Percentiles rank a stretch among this genome's conserved stretches.
Evolutionary conservation across 345 rosid genomes (phyloP).

Genomic region (Corymbia maculata): DNA sequence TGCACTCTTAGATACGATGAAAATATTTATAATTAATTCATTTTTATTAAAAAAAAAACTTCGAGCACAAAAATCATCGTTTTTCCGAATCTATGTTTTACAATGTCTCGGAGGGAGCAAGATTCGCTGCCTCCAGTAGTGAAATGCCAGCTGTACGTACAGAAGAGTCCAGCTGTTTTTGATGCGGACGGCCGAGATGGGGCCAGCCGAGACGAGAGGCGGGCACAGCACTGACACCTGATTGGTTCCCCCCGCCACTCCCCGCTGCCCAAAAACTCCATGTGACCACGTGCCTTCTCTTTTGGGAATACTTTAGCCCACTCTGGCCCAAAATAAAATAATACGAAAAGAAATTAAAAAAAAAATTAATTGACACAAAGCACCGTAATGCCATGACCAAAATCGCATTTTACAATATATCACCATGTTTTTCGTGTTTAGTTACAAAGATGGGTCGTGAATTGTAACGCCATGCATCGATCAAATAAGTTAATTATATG

Average conservation of each 20-base stretch:
- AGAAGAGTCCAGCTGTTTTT: not conserved
- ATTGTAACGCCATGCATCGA: not conserved
- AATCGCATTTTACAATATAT: not conserved
- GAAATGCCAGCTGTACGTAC: not conserved
- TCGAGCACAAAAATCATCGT: not conserved
- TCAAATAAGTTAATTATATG: not conserved
- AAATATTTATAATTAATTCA: not conserved
- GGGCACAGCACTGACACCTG: not conserved
- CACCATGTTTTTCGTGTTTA: not conserved
- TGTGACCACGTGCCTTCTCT: not conserved
- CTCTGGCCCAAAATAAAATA: not conserved
- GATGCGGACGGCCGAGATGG: not conserved
- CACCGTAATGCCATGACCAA: not conserved
- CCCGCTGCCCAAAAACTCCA: not conserved
- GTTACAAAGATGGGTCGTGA: not conserved
- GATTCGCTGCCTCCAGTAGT: not conserved
- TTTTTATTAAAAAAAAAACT: not conserved
- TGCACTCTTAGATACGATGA: not conserved
- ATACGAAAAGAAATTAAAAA: not conserved
- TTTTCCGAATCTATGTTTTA: not conserved
- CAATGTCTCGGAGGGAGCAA: not conserved
- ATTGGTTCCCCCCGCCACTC: not conserved
- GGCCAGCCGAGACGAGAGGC: not conserved
- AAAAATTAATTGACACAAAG: too few relatives aligned
- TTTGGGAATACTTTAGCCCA: not conserved